Evolutionary conservation across 345 rosid genomes (phyloP).

Genomic region (Diplotaxis tenuifolia): DNA sequence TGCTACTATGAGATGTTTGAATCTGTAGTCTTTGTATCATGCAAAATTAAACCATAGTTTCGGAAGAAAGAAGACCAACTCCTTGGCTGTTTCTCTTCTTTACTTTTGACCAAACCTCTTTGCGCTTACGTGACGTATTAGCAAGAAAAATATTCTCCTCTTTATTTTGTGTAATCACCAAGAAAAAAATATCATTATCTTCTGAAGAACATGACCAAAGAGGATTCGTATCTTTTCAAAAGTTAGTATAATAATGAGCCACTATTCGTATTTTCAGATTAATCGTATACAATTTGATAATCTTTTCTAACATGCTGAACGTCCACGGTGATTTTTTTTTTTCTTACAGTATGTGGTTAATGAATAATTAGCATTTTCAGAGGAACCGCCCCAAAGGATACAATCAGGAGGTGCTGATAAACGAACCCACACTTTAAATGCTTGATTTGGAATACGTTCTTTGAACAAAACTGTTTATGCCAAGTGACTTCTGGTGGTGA

Average conservation of each 20-base stretch:
- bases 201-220: background rate
- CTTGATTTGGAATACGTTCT: too few relatives aligned
- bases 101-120: conserved; percentile 4
- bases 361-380: background rate
- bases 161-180: background rate
- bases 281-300: background rate
- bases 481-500: too few relatives aligned
- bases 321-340: background rate
- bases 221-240: background rate
- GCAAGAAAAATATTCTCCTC: background rate
- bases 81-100: background rate
- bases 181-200: background rate
- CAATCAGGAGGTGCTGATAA: too few relatives aligned
- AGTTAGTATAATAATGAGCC: background rate
- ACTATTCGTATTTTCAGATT: background rate
- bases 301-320: background rate
- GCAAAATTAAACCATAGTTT: background rate
- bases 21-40: background rate
- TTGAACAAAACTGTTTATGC: too few relatives aligned
- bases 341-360: background rate
- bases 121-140: background rate
- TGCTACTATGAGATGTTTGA: background rate
- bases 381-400: too few relatives aligned
- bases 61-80: background rate
- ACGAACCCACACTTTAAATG: too few relatives aligned